These are phyloP conservation scores for Silene noctiflora DNA, from an alignment of 179 eudicot species.

Conservation along the genomic window DNA sequence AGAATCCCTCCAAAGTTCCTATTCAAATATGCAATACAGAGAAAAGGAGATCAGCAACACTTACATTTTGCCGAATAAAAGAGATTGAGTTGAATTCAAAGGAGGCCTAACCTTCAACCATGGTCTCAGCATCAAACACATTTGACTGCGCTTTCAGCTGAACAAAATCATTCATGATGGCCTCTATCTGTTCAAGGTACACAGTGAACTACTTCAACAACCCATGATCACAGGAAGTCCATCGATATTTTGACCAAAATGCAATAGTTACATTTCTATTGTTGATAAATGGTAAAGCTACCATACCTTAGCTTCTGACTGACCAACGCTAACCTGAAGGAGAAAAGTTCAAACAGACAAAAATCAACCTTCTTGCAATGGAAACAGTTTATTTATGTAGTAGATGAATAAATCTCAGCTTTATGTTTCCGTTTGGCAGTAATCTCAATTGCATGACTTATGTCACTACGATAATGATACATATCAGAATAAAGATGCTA, in stretches of 20 bases:
- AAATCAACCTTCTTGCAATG: conserved; percentile 2
- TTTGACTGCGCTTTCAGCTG: conserved; percentile 90
- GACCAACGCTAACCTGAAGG: conserved; percentile 86
- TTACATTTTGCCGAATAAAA: conserved; percentile 5
- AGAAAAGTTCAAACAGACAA: conserved; percentile 12
- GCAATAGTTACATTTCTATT: neutral
- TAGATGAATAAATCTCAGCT: neutral
- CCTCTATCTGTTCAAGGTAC: conserved; percentile 66
- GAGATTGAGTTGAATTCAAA: neutral
- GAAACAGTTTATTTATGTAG: neutral
- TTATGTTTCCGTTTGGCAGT: neutral
- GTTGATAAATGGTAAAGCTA: neutral
- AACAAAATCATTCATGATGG: conserved; percentile 90
- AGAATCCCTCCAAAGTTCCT: conserved; percentile 94
- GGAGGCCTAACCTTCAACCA: conserved; percentile 83
- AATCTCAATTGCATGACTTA: neutral
- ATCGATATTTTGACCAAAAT: conserved; percentile 10
- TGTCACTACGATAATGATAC: conserved; percentile 8
- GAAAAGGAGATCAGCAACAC: conserved; percentile 1
- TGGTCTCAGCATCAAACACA: conserved; percentile 91
- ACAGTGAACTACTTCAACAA: conserved; percentile 18
- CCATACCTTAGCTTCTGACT: conserved; percentile 90
- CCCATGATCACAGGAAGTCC: neutral
- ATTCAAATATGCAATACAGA: neutral
- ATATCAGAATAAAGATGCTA: neutral